A percentile compares a stretch with the other conserved stretches of the same genome.
These are phyloP conservation scores for Colletotrichum abscissum DNA, from an alignment of 2,329 filamentous ascomycete species.

Conservation along the genomic window DNA sequence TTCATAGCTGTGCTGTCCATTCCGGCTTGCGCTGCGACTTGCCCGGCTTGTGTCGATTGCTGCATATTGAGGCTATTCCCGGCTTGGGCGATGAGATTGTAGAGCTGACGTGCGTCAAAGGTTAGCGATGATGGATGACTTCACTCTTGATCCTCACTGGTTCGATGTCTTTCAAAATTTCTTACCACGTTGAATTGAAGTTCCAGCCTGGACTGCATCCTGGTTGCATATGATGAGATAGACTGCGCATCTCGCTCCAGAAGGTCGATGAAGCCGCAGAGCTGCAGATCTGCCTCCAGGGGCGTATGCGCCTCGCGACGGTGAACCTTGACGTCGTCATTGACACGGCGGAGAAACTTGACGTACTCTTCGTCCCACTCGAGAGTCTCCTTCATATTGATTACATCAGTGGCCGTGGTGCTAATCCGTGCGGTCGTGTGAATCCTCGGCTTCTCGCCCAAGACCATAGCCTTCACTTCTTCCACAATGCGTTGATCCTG, in stretches of 20 bases:
- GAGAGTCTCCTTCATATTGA: not conserved
- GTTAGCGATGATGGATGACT: not conserved
- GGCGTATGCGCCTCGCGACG: too few relatives aligned
- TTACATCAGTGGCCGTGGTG: not conserved
- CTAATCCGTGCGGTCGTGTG: not conserved
- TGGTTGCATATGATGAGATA: not conserved
- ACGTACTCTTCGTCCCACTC: not conserved
- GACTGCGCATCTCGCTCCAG: not conserved
- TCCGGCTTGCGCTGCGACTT: not conserved
- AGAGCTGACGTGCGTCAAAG: not conserved
- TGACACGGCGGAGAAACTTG: not conserved
- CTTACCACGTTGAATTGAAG: not conserved
- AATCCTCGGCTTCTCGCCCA: not conserved
- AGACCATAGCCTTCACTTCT: not conserved
- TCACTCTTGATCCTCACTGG: not conserved
- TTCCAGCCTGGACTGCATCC: not conserved
- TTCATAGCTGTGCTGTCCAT: conserved; percentile 5
- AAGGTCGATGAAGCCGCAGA: not conserved
- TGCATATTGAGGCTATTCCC: not conserved
- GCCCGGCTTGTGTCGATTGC: too few relatives aligned
- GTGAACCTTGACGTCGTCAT: not conserved
- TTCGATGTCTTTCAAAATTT: not conserved
- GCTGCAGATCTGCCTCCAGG: not conserved
- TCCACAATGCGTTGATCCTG: not conserved
- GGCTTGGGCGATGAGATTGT: not conserved